phyloP scores from a whole-genome alignment of 2,329 filamentous ascomycete genomes.

The Stagonosporopsis chrysanthemi region DNA sequence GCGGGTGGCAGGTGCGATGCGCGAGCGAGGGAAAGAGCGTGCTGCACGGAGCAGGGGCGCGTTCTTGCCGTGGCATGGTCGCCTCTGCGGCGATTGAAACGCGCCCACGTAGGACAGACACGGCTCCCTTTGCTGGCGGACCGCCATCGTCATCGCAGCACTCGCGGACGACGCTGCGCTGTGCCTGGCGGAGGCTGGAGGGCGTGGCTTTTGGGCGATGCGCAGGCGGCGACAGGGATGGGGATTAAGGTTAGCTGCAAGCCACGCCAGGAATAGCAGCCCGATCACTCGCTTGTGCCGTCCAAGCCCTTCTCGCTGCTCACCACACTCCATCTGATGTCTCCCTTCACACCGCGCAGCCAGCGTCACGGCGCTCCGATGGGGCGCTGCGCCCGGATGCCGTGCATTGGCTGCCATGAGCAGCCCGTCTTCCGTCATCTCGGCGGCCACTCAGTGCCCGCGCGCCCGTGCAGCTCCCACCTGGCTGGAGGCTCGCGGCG shows the following conservation, averaged over 20 bases:
- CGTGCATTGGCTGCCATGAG: conserved; percentile 39
- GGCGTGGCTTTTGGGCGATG: conserved; percentile 41
- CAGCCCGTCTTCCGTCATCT: conserved; percentile 29
- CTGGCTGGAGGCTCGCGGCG: conserved; percentile 29
- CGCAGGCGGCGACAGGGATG: conserved; percentile 40
- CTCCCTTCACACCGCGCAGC: conserved; percentile 36
- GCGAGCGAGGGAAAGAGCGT: conserved; percentile 22
- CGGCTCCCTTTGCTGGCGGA: conserved; percentile 28
- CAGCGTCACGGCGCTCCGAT: conserved; percentile 27
- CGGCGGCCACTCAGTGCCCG: conserved; percentile 29
- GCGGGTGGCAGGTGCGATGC: conserved; percentile 25
- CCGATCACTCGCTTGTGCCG: conserved; percentile 25
- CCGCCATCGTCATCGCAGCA: conserved; percentile 19
- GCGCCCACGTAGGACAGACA: conserved; percentile 32
- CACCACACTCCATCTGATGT: conserved; percentile 41
- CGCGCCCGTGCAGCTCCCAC: conserved; percentile 23
- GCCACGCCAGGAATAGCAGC: conserved; percentile 51
- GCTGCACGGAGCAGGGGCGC: conserved; percentile 15
- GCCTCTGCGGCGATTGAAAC: conserved; percentile 22
- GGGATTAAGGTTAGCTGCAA: conserved; percentile 48
- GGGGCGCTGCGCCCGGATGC: conserved; percentile 34
- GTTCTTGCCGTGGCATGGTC: conserved; percentile 17
- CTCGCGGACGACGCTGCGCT: conserved; percentile 23
- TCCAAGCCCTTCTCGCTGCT: conserved; percentile 26
- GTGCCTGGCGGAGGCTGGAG: conserved; percentile 33